A percentile compares a stretch with the other conserved stretches of the same genome.
Conservation (phyloP, 139 green algal genomes). For the Coelastrella sp. region DNA sequence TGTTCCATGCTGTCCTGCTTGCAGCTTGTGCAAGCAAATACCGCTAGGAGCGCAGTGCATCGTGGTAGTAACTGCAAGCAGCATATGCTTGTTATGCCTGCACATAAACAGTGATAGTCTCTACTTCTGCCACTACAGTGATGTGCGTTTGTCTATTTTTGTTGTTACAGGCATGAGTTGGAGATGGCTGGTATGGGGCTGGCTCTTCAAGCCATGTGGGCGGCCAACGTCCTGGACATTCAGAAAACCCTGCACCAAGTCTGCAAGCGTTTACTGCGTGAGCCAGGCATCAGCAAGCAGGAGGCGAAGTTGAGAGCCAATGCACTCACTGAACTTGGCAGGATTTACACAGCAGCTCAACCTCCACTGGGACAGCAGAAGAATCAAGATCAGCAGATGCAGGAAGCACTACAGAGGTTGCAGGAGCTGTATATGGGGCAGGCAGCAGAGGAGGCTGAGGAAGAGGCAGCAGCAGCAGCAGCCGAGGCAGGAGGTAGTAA, state of each 20-base stretch:
- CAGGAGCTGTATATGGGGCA: constrained; percentile 34
- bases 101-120: background rate
- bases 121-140: background rate
- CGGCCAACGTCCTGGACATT: constrained; percentile 93
- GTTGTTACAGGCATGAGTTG: constrained; percentile 58
- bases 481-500: background rate
- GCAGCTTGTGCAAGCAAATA: too few relatives aligned
- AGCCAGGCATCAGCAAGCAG: constrained; percentile 8
- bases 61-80: too few relatives aligned
- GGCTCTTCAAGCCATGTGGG: constrained; percentile 95
- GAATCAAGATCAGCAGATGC: constrained; percentile 69
- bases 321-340: constrained; percentile 66
- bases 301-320: constrained; percentile 49
- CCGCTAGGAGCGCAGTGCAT: too few relatives aligned
- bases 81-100: background rate
- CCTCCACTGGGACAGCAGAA: constrained; percentile 18
- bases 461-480: constrained; percentile 34
- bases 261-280: constrained; percentile 55
- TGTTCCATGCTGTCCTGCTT: too few relatives aligned
- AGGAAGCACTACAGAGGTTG: constrained; percentile 71
- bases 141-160: background rate
- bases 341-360: constrained; percentile 65
- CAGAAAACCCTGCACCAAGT: constrained; percentile 81
- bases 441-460: constrained; percentile 1
- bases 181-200: constrained; percentile 84